A percentile compares a stretch with the other conserved stretches of the same genome.
phyloP scores from a whole-genome alignment of 306 rosid genomes.

The Corylus heterophylla region DNA sequence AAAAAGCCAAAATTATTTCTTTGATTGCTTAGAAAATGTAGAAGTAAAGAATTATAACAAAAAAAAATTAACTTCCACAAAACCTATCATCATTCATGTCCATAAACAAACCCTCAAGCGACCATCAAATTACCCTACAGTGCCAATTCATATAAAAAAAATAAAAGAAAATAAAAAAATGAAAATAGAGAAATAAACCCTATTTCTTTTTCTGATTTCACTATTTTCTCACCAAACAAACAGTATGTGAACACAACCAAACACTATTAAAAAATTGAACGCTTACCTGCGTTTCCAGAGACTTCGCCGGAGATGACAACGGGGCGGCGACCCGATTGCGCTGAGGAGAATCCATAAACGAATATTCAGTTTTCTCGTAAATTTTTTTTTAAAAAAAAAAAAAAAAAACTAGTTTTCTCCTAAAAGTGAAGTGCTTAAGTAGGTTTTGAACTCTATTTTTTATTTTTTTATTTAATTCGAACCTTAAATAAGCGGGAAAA shows the following conservation, averaged over 20 bases:
- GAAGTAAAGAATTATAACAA: neutral
- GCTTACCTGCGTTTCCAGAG: conserved; percentile 15
- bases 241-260: neutral
- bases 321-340: neutral
- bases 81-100: neutral
- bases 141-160: neutral
- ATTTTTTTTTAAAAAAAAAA: too few relatives aligned
- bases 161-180: neutral
- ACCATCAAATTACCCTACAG: neutral
- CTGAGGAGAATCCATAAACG: neutral
- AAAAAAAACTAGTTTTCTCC: neutral
- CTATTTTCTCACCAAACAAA: neutral
- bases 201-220: neutral
- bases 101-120: neutral
- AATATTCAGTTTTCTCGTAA: too few relatives aligned
- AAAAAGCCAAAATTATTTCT: neutral
- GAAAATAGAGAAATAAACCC: neutral
- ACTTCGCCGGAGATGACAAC: neutral
- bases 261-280: neutral
- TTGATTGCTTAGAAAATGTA: neutral
- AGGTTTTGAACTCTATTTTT: neutral
- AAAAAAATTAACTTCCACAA: neutral
- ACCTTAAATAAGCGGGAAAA: conserved; percentile 23
- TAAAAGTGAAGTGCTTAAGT: neutral
- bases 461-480: neutral